Percentiles rank a stretch among this genome's conserved stretches.
phyloP scores from a whole-genome alignment of 2,329 filamentous ascomycete genomes.

The Fusarium beomiforme region DNA sequence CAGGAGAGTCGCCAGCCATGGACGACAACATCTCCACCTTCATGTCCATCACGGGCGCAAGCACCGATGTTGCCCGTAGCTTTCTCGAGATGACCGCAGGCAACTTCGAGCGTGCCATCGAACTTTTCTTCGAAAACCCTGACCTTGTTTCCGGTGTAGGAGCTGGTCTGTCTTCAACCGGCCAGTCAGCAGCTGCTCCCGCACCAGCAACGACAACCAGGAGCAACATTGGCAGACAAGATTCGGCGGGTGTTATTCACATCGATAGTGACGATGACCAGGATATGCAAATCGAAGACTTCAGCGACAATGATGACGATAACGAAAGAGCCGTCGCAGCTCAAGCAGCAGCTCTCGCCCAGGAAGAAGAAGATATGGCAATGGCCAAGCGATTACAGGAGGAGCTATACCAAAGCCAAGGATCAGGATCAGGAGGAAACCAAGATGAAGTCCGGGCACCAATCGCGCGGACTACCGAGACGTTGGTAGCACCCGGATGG shows the following conservation, averaged over 20 bases:
- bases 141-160: slow-evolving; percentile 64
- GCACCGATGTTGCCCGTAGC: slow-evolving; percentile 77
- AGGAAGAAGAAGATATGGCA: slow-evolving; percentile 88
- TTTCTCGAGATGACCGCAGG: slow-evolving; percentile 88
- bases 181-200: slow-evolving; percentile 1
- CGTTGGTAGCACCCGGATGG: slow-evolving; percentile 76
- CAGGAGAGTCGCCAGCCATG: slow-evolving; percentile 56
- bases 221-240: slow-evolving; percentile 46
- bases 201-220: slow-evolving; percentile 43
- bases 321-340: slow-evolving; percentile 54
- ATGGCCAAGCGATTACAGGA: slow-evolving; percentile 93
- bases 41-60: slow-evolving; percentile 81
- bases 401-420: slow-evolving; percentile 77
- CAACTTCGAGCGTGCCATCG: slow-evolving; percentile 85
- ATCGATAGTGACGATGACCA: slow-evolving; percentile 61
- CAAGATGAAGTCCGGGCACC: slow-evolving; percentile 82
- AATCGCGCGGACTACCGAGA: slow-evolving; percentile 91
- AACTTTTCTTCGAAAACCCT: slow-evolving; percentile 90
- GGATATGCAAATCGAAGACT: slow-evolving; percentile 51
- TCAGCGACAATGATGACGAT: slow-evolving; percentile 52
- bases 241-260: slow-evolving; percentile 64
- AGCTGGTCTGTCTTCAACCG: slow-evolving; percentile 44
- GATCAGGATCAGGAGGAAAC: slow-evolving; percentile 47
- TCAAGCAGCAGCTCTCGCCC: slow-evolving; percentile 56
- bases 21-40: slow-evolving; percentile 82